Percentiles rank a stretch among this genome's conserved stretches.
Conservation (phyloP, 225 moss, liverwort and hornwort genomes). For the Marchantia paleacea region DNA sequence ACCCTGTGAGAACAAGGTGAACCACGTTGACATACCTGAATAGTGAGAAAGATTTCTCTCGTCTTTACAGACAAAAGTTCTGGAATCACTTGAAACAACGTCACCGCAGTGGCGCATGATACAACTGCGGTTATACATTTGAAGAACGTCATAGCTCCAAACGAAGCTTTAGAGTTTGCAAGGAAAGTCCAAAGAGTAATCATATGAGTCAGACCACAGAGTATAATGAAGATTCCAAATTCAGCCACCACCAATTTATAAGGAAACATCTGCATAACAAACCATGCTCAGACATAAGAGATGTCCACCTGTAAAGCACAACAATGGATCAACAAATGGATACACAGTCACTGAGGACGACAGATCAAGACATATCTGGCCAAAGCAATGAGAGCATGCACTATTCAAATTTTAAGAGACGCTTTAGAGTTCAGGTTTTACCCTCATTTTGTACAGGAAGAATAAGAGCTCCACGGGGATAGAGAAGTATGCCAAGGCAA, state of each 20-base stretch:
- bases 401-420: neutral
- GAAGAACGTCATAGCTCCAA: slow-evolving; percentile 66
- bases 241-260: slow-evolving; percentile 80
- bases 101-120: slow-evolving; percentile 68
- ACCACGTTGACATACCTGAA: slow-evolving; percentile 49
- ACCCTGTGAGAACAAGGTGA: neutral
- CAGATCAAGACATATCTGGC: neutral
- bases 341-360: neutral
- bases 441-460: slow-evolving; percentile 67
- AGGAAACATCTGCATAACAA: slow-evolving; percentile 66
- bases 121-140: slow-evolving; percentile 71
- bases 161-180: slow-evolving; percentile 50
- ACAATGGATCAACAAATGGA: neutral
- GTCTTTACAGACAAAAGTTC: slow-evolving; percentile 68
- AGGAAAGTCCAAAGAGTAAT: slow-evolving; percentile 65
- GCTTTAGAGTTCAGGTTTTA: slow-evolving; percentile 6
- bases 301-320: neutral
- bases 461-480: slow-evolving; percentile 83
- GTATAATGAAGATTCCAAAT: slow-evolving; percentile 70
- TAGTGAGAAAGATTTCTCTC: slow-evolving; percentile 64
- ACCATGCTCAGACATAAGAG: neutral
- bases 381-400: neutral
- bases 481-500: slow-evolving; percentile 87
- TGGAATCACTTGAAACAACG: slow-evolving; percentile 71
- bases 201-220: slow-evolving; percentile 74